Percentiles rank a stretch among this genome's conserved stretches.
Evolutionary conservation across 2,329 filamentous ascomycete species (phyloP).

Genomic region (Xylariaceae sp.): DNA sequence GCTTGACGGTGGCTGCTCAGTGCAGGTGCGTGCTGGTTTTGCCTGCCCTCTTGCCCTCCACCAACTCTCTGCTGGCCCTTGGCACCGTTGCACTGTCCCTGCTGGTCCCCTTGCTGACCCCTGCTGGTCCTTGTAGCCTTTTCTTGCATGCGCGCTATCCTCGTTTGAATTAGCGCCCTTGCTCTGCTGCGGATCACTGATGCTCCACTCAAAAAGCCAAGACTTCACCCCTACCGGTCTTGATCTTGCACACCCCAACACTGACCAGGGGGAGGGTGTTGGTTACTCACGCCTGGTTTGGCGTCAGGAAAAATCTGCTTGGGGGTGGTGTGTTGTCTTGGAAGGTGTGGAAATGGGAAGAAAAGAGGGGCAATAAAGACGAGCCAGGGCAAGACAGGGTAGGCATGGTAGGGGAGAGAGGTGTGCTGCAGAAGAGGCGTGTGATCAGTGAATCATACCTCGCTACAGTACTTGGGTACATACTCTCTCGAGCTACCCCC

Average conservation of each 20-base stretch:
- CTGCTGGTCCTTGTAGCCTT: conserved; percentile 19
- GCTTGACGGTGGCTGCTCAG: too few species aligned
- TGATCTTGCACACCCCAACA: too few species aligned
- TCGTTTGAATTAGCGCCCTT: conserved; percentile 21
- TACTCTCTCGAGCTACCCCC: neutral
- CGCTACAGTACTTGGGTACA: neutral
- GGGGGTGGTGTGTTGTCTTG: too few species aligned
- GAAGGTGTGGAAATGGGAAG: conserved; percentile 1
- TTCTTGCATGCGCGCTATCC: conserved; percentile 23
- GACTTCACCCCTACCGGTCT: too few species aligned
- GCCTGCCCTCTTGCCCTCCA: too few species aligned
- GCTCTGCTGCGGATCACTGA: conserved; percentile 22
- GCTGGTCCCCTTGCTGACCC: conserved; percentile 2
- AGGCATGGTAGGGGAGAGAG: too few species aligned
- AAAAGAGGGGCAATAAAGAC: neutral
- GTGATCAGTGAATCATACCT: conserved; percentile 1
- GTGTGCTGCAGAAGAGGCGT: neutral
- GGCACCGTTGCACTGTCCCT: neutral
- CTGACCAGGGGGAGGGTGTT: too few species aligned
- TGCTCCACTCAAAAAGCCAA: neutral
- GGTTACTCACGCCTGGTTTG: too few species aligned
- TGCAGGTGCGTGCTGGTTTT: too few species aligned
- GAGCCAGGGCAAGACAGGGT: neutral
- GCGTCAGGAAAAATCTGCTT: too few species aligned
- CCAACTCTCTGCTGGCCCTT: too few species aligned